Evolutionary conservation across 345 rosid species (phyloP).

Genomic region (Lumnitzera littorea): DNA sequence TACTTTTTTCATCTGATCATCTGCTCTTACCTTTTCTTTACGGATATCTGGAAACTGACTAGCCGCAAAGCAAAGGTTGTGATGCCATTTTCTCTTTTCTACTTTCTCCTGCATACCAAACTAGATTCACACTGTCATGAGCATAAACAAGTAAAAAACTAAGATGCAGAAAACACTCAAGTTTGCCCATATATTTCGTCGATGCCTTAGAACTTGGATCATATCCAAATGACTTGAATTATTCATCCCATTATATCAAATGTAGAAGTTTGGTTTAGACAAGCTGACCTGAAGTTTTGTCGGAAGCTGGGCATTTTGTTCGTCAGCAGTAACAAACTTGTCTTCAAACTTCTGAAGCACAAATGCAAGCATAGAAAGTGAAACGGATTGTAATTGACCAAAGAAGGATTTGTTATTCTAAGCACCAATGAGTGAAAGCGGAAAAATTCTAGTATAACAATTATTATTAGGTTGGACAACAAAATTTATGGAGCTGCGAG

Average conservation of each 20-base stretch:
- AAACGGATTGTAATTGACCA: neutral
- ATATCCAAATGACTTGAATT: too few species aligned
- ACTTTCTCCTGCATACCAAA: conserved; percentile 6
- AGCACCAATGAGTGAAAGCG: neutral
- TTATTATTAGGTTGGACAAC: too few species aligned
- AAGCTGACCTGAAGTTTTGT: conserved; percentile 32
- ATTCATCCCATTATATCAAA: too few species aligned
- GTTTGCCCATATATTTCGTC: too few species aligned
- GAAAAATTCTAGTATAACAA: neutral
- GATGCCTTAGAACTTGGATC: too few species aligned
- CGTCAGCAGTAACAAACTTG: conserved; percentile 50
- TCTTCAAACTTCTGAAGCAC: conserved; percentile 66
- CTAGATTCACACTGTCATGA: neutral
- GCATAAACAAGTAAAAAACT: neutral
- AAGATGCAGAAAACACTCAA: too few species aligned
- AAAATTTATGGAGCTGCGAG: too few species aligned
- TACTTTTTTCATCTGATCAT: conserved; percentile 5
- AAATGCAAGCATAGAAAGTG: conserved; percentile 1
- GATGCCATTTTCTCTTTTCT: conserved; percentile 9
- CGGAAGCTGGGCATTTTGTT: conserved; percentile 36
- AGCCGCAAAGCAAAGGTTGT: conserved; percentile 7
- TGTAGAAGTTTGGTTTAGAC: too few species aligned
- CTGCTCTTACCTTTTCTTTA: conserved; percentile 8
- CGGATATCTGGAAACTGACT: conserved; percentile 1
- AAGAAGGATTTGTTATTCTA: neutral